These are phyloP conservation scores for Pseudocercospora pini-densiflorae DNA, from an alignment of 2,329 filamentous ascomycete genomes.

Conservation along the genomic window DNA sequence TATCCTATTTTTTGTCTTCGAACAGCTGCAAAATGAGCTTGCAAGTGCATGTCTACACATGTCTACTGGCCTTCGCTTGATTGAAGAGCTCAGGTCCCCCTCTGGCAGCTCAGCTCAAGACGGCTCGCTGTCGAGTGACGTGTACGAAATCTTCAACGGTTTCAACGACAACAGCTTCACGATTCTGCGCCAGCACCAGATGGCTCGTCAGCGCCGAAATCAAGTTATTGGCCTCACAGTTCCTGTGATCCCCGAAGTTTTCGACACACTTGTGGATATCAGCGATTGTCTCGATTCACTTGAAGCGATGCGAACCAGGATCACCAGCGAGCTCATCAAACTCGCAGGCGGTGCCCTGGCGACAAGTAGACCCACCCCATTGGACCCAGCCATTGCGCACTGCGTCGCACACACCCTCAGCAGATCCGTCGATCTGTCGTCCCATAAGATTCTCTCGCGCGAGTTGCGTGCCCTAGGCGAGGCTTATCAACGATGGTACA, in stretches of 20 bases:
- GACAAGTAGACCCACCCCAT: not conserved
- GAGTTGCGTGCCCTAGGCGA: not conserved
- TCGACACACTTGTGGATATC: not conserved
- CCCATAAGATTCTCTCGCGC: not conserved
- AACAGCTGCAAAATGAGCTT: slow-evolving; percentile 14
- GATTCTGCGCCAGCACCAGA: not conserved
- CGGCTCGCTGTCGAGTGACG: not conserved
- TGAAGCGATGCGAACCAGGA: not conserved
- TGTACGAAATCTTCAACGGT: slow-evolving; percentile 8
- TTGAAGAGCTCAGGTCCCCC: slow-evolving; percentile 4
- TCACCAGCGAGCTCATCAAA: slow-evolving; percentile 2
- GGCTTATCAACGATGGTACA: slow-evolving; percentile 5
- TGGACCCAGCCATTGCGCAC: slow-evolving; percentile 6
- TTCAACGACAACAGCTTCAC: slow-evolving; percentile 12
- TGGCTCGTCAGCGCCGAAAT: not conserved
- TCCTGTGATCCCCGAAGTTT: not conserved
- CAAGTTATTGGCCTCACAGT: not conserved
- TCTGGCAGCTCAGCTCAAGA: not conserved
- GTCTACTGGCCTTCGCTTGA: slow-evolving; percentile 8
- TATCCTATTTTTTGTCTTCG: slow-evolving; percentile 20
- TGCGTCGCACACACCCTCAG: slow-evolving; percentile 11
- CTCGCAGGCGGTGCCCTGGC: slow-evolving; percentile 5
- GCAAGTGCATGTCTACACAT: slow-evolving; percentile 17
- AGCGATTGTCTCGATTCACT: not conserved
- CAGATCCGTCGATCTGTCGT: slow-evolving; percentile 3